phyloP scores from a whole-genome alignment of 345 rosid genomes.

The Bruguiera gymnorhiza region DNA sequence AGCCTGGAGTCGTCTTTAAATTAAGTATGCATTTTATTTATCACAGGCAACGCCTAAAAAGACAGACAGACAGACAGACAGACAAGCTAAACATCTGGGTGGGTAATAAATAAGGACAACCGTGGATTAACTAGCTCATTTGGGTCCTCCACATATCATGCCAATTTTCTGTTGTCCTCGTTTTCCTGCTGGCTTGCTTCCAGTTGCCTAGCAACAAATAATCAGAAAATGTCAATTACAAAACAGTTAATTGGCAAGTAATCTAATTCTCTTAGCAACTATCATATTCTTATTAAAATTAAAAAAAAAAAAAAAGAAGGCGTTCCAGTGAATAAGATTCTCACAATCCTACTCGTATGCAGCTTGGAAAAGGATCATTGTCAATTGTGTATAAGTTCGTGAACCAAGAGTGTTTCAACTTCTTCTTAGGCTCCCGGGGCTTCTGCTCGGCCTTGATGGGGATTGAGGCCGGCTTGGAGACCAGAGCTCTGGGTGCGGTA shows the following conservation, averaged over 20 bases:
- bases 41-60: constrained; percentile 17
- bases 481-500: too few relatives aligned
- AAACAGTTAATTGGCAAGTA: background rate
- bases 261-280: background rate
- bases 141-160: background rate
- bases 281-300: too few relatives aligned
- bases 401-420: background rate
- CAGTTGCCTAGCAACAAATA: constrained; percentile 6
- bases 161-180: background rate
- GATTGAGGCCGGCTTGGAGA: too few relatives aligned
- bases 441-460: constrained; percentile 20
- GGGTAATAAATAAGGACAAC: background rate
- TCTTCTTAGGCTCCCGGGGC: constrained; percentile 23
- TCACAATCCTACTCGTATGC: too few relatives aligned
- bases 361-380: too few relatives aligned
- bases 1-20: too few relatives aligned
- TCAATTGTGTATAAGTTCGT: background rate
- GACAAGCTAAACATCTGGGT: background rate
- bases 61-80: constrained; percentile 4
- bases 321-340: too few relatives aligned
- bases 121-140: background rate
- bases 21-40: constrained; percentile 18
- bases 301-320: too few relatives aligned
- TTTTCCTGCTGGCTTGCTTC: constrained; percentile 20
- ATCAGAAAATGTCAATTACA: background rate